phyloP scores from a whole-genome alignment of 2,329 filamentous ascomycete genomes.

The Fusarium compactum region DNA sequence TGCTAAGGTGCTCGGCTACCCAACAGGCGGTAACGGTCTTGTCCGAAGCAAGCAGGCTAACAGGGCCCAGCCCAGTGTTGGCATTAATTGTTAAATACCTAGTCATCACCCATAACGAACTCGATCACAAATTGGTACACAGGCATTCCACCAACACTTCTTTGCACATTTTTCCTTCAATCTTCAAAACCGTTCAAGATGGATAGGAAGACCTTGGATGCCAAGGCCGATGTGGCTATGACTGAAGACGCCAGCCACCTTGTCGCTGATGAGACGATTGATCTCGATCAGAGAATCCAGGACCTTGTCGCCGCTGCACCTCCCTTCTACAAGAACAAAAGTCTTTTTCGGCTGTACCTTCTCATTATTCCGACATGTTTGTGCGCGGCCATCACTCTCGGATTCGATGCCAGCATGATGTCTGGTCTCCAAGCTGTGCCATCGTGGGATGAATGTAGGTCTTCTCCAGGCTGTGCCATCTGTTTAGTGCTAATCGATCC shows the following conservation, averaged over 20 bases:
- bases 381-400: slow-evolving; percentile 39
- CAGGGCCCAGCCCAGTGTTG: too few species aligned
- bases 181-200: background rate
- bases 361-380: slow-evolving; percentile 29
- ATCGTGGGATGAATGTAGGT: slow-evolving; percentile 33
- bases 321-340: slow-evolving; percentile 22
- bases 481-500: background rate
- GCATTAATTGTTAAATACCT: background rate
- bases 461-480: accelerated
- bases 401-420: slow-evolving; percentile 60
- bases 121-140: background rate
- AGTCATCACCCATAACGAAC: background rate
- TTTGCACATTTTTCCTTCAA: background rate
- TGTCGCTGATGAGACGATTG: background rate
- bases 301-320: background rate
- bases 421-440: slow-evolving; percentile 36
- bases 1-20: background rate
- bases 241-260: background rate
- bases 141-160: background rate
- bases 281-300: background rate
- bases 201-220: background rate
- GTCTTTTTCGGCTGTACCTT: slow-evolving; percentile 20
- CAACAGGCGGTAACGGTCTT: too few species aligned
- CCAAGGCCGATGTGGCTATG: background rate
- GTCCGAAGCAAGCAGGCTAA: too few species aligned